phyloP scores from a whole-genome alignment of 1,139 yeast genomes.

The Scheffersomyces stambukii region DNA sequence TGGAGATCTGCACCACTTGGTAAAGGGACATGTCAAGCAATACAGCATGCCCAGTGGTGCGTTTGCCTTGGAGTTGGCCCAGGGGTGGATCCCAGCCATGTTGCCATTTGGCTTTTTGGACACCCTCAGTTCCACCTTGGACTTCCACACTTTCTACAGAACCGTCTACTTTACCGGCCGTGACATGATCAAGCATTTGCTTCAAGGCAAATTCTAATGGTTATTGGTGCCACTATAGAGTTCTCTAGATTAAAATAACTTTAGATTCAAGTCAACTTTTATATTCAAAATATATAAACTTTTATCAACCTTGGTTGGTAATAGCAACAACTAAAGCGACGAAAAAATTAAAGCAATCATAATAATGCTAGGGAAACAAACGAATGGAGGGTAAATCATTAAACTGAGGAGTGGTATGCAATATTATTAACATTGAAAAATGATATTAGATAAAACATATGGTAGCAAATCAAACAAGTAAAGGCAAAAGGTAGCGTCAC shows the following conservation, averaged over 20 bases:
- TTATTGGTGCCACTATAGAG: slow-evolving; percentile 1
- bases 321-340: background rate
- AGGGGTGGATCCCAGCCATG: slow-evolving; percentile 99
- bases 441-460: background rate
- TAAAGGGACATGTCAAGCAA: slow-evolving; percentile 73
- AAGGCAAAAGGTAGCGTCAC: slow-evolving; percentile 1
- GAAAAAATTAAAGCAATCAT: background rate
- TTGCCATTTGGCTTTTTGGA: slow-evolving; percentile 92
- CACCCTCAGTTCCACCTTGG: slow-evolving; percentile 75
- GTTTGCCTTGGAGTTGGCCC: slow-evolving; percentile 92
- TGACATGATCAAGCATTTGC: slow-evolving; percentile 69
- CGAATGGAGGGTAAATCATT: background rate
- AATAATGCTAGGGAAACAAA: background rate
- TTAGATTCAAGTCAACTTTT: background rate
- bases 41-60: slow-evolving; percentile 78
- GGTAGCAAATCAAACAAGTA: slow-evolving; percentile 2
- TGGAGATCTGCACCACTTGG: slow-evolving; percentile 78
- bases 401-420: background rate
- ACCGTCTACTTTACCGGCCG: slow-evolving; percentile 72
- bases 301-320: slow-evolving; percentile 1
- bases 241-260: slow-evolving; percentile 1
- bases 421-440: background rate
- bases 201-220: slow-evolving; percentile 59
- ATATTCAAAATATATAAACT: background rate
- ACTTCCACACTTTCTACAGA: slow-evolving; percentile 59